phyloP scores from a whole-genome alignment of 2,329 filamentous ascomycete genomes.

The Akanthomyces uredinophilus region DNA sequence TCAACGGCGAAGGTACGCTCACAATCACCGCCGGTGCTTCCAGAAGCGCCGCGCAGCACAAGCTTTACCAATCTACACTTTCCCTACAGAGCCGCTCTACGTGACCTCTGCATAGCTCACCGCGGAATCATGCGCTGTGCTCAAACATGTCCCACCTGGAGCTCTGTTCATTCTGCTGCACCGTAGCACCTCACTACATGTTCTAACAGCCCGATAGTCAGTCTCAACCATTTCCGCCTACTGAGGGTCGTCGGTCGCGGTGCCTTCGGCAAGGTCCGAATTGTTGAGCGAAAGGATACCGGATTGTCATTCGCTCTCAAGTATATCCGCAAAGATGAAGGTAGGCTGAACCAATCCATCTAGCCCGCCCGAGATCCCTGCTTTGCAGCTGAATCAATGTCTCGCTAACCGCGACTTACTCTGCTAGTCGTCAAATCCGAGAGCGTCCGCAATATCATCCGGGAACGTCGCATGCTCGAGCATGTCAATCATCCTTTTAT shows the following conservation, averaged over 20 bases:
- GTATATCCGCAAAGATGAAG: conserved; percentile 98
- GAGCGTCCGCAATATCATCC: conserved; percentile 96
- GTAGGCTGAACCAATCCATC: conserved; percentile 41
- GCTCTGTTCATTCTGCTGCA: background rate
- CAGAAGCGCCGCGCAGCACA: background rate
- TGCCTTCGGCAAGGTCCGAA: conserved; percentile 97
- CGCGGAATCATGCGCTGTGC: background rate
- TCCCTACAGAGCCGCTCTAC: background rate
- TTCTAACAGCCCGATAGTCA: conserved; percentile 53
- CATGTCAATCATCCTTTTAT: conserved; percentile 97
- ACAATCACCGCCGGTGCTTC: background rate
- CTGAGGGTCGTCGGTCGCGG: conserved; percentile 94
- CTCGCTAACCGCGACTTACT: conserved; percentile 23
- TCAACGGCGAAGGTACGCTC: conserved; percentile 79
- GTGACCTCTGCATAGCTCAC: background rate
- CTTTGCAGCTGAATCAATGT: conserved; percentile 1
- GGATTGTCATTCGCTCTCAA: conserved; percentile 92
- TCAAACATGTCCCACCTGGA: background rate
- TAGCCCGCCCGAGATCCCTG: background rate
- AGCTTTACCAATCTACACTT: background rate
- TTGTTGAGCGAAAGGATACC: conserved; percentile 96
- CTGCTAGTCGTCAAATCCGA: conserved; percentile 85
- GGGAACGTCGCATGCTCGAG: conserved; percentile 95
- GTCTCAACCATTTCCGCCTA: conserved; percentile 94
- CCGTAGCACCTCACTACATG: conserved; percentile 2